Base-by-base conservation (phyloP, 371 early-diverging fungal species). In the Nematocida sp. region DNA sequence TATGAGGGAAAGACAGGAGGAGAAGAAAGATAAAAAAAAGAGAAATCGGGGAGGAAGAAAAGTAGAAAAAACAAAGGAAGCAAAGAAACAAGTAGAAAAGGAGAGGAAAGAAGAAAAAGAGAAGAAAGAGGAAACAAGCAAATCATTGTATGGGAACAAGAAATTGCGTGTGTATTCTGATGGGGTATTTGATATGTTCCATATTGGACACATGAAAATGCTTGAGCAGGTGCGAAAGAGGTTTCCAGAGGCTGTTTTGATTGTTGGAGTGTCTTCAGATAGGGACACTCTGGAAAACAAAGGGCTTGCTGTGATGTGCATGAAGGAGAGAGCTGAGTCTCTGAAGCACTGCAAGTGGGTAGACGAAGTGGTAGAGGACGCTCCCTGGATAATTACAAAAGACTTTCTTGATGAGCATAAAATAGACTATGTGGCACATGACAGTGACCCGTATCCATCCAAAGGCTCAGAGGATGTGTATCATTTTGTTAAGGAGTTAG, bases 391-490 rank as follows among this genome's bases (percentile, higher is more conserved):
- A 68, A 93, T 94, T 39, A 86, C 87, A 42, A 89, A 89, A 66
- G 93, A 88, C 49, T 95, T 93, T 76, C 77, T 95, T 7, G 89
- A 90, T 78, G 61, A 87, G 78, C 90, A 95, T 77, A 75, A 87
- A 79, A 93, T 95, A 51, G 94, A 94, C 81, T 93, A 89, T 83
- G 94, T 95, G n/a, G 93, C 93, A 20, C 96, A 95, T 81, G 96
- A 95, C 83, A 36, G 55, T 35, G 88, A 91, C 13, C 93, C 93
- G 1, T 95, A 95, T 78, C 85, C 86, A 55, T 87, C 88, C 26
- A 87, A 82, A 23, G 54, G 42, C 1, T 81, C 85, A 18, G 88
- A 88, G 50, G 96, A 95, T 83, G 91, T 94, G n/a, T 95, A 95
- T 81, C 88, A 89, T 2, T 89, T 89, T 83, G 90, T 93, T 48